phyloP scores from a whole-genome alignment of 306 rosid species.

The Fagus sylvatica region DNA sequence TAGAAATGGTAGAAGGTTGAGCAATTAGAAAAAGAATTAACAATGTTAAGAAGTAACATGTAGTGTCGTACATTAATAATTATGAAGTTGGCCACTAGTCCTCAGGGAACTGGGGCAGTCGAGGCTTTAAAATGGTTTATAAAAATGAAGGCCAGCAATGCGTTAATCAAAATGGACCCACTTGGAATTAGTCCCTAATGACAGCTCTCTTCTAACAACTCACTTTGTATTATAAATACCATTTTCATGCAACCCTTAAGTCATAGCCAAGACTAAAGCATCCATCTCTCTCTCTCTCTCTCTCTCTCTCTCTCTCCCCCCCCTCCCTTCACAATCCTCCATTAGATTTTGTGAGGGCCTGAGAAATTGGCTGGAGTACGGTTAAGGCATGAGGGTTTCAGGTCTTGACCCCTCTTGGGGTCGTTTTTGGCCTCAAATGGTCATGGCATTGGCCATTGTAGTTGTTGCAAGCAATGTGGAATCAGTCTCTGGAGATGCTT shows the following conservation, averaged over 20 bases:
- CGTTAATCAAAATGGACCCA: constrained; percentile 23
- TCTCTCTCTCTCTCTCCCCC: neutral
- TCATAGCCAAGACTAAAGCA: constrained; percentile 18
- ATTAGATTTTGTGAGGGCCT: constrained; percentile 25
- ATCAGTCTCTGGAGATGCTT: constrained; percentile 69
- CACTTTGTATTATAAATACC: constrained; percentile 48
- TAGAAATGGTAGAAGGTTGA: too few species aligned
- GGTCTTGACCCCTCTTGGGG: constrained; percentile 75
- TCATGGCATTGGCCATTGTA: constrained; percentile 58
- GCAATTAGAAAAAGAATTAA: constrained; percentile 3
- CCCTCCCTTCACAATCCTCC: too few species aligned
- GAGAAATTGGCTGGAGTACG: constrained; percentile 46
- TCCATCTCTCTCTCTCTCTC: constrained; percentile 8
- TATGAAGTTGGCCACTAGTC: constrained; percentile 33
- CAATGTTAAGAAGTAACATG: constrained; percentile 10
- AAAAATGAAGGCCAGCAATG: too few species aligned
- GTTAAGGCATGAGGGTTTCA: constrained; percentile 47
- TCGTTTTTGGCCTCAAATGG: constrained; percentile 64
- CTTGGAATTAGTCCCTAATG: constrained; percentile 53
- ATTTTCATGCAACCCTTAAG: constrained; percentile 36
- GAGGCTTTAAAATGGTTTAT: too few species aligned
- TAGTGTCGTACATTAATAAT: constrained; percentile 4
- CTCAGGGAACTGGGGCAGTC: too few species aligned
- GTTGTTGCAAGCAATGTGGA: constrained; percentile 55
- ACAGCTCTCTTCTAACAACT: constrained; percentile 75